phyloP scores from a whole-genome alignment of 768 basidiomycete genomes.

The Scleroderma citrinum region DNA sequence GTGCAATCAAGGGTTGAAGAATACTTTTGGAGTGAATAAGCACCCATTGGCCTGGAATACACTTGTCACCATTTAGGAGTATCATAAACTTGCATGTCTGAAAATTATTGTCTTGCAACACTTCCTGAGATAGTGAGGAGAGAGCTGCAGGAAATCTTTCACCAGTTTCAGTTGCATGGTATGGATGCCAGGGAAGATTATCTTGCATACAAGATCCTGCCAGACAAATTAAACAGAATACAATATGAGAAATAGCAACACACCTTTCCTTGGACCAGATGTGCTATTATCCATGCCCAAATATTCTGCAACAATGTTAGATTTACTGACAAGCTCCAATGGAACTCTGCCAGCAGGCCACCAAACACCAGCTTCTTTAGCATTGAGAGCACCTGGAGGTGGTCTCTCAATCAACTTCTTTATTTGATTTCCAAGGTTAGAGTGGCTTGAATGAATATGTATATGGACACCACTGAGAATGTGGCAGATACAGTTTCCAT shows the following conservation, averaged over 20 bases:
- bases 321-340: background rate
- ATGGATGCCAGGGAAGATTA: background rate
- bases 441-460: background rate
- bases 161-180: background rate
- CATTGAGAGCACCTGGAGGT: background rate
- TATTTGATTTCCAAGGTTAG: background rate
- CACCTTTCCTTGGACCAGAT: background rate
- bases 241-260: no score
- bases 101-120: background rate
- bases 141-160: background rate
- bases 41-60: background rate
- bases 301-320: constrained; percentile 1
- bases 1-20: background rate
- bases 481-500: constrained; percentile 22
- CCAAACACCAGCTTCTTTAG: background rate
- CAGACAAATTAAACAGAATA: no score
- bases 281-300: background rate
- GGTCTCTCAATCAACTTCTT: background rate
- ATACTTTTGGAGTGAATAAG: background rate
- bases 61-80: background rate
- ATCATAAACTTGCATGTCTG: background rate
- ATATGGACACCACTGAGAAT: constrained; percentile 15
- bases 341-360: background rate
- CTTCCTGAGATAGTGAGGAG: background rate
- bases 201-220: background rate